phyloP scores from a whole-genome alignment of 2,329 filamentous ascomycete species.

The Trichoderma simmonsii region DNA sequence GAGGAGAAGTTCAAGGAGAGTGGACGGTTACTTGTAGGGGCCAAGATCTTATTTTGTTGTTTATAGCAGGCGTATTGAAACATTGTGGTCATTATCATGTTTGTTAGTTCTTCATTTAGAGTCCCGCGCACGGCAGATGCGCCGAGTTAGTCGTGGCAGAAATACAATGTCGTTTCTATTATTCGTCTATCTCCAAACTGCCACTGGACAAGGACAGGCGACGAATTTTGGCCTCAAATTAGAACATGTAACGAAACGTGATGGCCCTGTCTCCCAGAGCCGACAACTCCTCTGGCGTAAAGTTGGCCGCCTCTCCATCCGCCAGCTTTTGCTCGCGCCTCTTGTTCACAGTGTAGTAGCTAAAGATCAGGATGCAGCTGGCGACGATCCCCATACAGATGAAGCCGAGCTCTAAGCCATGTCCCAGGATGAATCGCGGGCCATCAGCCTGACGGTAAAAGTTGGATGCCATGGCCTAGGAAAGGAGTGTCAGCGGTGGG shows the following conservation, averaged over 20 bases:
- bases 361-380: conserved; percentile 41
- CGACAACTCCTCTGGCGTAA: conserved; percentile 50
- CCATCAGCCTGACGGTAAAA: conserved; percentile 58
- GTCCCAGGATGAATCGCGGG: conserved; percentile 50
- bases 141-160: conserved; percentile 2
- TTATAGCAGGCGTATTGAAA: conserved; percentile 22
- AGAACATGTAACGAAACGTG: conserved; percentile 61
- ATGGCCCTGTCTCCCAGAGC: conserved; percentile 59
- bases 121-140: conserved; percentile 15
- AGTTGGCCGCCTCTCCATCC: conserved; percentile 39
- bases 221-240: background rate
- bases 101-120: conserved; percentile 23
- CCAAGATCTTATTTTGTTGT: conserved; percentile 20
- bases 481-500: background rate
- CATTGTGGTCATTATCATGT: conserved; percentile 21
- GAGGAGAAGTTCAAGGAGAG: background rate
- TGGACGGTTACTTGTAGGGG: background rate
- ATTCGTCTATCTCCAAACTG: background rate
- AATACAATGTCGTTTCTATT: conserved; percentile 6
- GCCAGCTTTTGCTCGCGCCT: conserved; percentile 48
- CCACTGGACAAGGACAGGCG: background rate
- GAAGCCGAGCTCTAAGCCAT: conserved; percentile 50
- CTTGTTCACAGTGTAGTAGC: conserved; percentile 58
- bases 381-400: conserved; percentile 45
- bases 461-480: conserved; percentile 66